Evolutionary conservation across 2,329 filamentous ascomycete genomes (phyloP), one percentile per base, ranked within the genome.

Genomic region (Curvularia eragrostidis): DNA sequence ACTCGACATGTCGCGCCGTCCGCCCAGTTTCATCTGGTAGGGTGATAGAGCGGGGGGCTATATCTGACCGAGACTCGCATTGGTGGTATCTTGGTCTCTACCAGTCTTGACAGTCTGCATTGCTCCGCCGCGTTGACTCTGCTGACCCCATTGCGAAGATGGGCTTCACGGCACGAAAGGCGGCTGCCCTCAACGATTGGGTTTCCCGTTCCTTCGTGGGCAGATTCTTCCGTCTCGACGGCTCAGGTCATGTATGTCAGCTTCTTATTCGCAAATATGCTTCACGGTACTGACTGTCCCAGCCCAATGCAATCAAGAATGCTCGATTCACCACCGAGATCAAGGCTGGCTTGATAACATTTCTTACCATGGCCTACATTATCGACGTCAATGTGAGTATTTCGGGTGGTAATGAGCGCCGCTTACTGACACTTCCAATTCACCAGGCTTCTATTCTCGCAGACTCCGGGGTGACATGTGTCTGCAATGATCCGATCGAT

Each of bases 321-420:
- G 89, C 91, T 24, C 83, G 84, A 65, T 96, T 96, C 80, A 87
- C 91, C 70, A 96, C 91, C 48, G 92, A 96, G 79, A 80, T 96
- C 49, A 88, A 91, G 58, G 92, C 90, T 56, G 92, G 92, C 48
- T 78, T 96, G 39, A 91, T 91, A n/a, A 93, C 90, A 1, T 81
- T 81, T 68, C 80, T 81, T 58, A 79, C 79, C 43, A 78, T 77
- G 74, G 74, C 74, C 28, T 77, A 76, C 56, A 92, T 93, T 78
- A 90, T 91, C 72, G 84, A 85, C 67, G 80, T 83, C 56, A 80
- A 95, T 84, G 66, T 72, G 56, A 67, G 61, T 65, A 52, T 34
- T 24, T 18, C 9, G 23, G 42, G 23, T 9, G 48, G 41, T 34
- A 47, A 24, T 82, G 8, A n/a, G 34, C 24, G 30, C 18, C 15